A percentile compares a stretch with the other conserved stretches of the same genome.
phyloP scores from a whole-genome alignment of 495 filamentous ascomycete genomes.

The Xylaria cubensis region DNA sequence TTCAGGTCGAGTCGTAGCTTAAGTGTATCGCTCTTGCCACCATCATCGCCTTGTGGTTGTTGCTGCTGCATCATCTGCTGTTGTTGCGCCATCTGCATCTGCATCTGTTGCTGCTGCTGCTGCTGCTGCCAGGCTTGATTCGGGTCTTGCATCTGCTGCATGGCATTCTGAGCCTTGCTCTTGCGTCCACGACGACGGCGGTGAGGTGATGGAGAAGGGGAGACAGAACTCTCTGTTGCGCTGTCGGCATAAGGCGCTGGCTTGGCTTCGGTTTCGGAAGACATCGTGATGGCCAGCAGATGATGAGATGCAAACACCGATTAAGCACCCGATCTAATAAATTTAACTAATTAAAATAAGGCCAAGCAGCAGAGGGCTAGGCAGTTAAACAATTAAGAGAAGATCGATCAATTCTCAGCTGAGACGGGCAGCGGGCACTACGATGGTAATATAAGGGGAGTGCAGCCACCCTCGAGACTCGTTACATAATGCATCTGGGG shows the following conservation, averaged over 20 bases:
- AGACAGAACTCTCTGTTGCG: conserved; percentile 26
- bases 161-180: not conserved
- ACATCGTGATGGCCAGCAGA: not conserved
- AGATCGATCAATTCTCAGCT: not conserved
- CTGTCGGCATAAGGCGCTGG: conserved; percentile 24
- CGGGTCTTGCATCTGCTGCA: conserved; percentile 24
- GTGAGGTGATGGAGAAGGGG: conserved; percentile 14
- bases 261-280: conserved; percentile 25
- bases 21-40: conserved; percentile 66
- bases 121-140: conserved; percentile 29
- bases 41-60: conserved; percentile 38
- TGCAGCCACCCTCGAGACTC: not conserved
- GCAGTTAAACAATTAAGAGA: not conserved
- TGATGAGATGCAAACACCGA: not conserved
- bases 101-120: conserved; percentile 31
- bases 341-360: too few relatives aligned
- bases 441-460: conserved; percentile 9
- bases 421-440: not conserved
- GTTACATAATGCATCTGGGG: conserved; percentile 13
- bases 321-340: not conserved
- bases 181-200: conserved; percentile 21
- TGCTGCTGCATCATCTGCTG: conserved; percentile 33
- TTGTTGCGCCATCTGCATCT: conserved; percentile 38
- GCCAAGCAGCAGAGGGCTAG: too few relatives aligned
- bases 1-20: conserved; percentile 77